Percentiles rank a stretch among this genome's conserved stretches.
Conservation (phyloP, 2,329 filamentous ascomycete species). For the Aspergillus sp. region DNA sequence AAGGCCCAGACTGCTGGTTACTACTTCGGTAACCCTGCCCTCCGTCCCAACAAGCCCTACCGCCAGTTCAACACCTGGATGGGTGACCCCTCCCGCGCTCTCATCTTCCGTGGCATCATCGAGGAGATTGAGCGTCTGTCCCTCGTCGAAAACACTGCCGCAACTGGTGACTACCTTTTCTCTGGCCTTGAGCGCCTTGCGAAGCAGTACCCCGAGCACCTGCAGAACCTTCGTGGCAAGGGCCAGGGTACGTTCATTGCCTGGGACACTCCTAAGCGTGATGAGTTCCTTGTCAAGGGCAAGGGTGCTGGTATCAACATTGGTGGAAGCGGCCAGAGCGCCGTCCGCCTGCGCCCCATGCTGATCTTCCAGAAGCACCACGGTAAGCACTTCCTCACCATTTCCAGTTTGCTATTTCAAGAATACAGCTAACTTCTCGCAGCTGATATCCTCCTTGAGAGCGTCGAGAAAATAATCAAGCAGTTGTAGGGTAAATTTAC, state of each 20-base stretch:
- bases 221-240: constrained; percentile 82
- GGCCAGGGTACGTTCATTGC: constrained; percentile 90
- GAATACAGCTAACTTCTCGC: constrained; percentile 19
- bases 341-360: constrained; percentile 84
- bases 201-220: constrained; percentile 70
- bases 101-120: constrained; percentile 85
- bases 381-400: constrained; percentile 45
- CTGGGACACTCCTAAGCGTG: constrained; percentile 78
- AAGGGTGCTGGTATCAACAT: constrained; percentile 85
- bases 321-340: constrained; percentile 73
- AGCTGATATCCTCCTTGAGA: constrained; percentile 76
- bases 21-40: constrained; percentile 78
- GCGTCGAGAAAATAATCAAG: constrained; percentile 71
- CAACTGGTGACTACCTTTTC: constrained; percentile 77
- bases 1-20: constrained; percentile 93
- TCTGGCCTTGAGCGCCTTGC: constrained; percentile 66
- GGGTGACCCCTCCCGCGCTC: constrained; percentile 81
- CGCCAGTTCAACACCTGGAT: constrained; percentile 98
- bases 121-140: constrained; percentile 73
- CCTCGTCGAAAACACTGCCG: constrained; percentile 77
- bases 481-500: constrained; percentile 26
- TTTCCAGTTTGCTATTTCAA: background rate
- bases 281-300: constrained; percentile 74
- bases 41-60: constrained; percentile 89
- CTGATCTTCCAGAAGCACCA: constrained; percentile 89